phyloP scores from a whole-genome alignment of 1,284 basidiomycete species.

The Mrakiaceae sp. region DNA sequence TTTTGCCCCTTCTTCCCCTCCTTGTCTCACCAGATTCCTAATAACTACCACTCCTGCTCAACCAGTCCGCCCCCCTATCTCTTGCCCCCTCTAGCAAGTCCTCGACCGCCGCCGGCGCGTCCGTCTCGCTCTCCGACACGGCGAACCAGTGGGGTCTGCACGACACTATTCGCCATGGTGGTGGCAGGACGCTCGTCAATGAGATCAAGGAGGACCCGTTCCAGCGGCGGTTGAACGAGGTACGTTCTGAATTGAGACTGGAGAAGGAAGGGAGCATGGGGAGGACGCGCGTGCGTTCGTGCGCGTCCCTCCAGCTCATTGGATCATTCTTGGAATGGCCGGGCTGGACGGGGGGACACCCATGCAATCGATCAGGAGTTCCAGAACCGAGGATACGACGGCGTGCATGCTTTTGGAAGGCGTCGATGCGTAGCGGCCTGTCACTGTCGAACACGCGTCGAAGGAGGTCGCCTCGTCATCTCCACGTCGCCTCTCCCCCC shows the following conservation, averaged over 20 bases:
- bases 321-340: too few species aligned
- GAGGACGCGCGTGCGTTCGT: background rate
- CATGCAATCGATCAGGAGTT: too few species aligned
- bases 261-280: background rate
- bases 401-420: too few species aligned
- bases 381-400: too few species aligned
- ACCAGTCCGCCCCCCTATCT: conserved; percentile 15
- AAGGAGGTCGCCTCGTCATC: background rate
- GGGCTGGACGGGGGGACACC: too few species aligned
- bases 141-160: conserved; percentile 62
- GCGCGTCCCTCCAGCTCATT: background rate
- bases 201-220: conserved; percentile 51
- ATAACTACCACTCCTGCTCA: background rate
- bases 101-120: conserved; percentile 5
- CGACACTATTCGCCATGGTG: conserved; percentile 58
- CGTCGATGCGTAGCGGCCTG: too few species aligned
- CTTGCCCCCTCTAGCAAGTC: conserved; percentile 5
- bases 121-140: conserved; percentile 34
- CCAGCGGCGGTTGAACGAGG: conserved; percentile 55
- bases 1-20: too few species aligned
- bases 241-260: conserved; percentile 26
- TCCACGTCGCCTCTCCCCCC: background rate
- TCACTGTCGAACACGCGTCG: too few species aligned
- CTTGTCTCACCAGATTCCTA: too few species aligned
- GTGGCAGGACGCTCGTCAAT: conserved; percentile 58